phyloP scores from a whole-genome alignment of 176 grass and related monocot genomes.

The Eragrostis nindensis region DNA sequence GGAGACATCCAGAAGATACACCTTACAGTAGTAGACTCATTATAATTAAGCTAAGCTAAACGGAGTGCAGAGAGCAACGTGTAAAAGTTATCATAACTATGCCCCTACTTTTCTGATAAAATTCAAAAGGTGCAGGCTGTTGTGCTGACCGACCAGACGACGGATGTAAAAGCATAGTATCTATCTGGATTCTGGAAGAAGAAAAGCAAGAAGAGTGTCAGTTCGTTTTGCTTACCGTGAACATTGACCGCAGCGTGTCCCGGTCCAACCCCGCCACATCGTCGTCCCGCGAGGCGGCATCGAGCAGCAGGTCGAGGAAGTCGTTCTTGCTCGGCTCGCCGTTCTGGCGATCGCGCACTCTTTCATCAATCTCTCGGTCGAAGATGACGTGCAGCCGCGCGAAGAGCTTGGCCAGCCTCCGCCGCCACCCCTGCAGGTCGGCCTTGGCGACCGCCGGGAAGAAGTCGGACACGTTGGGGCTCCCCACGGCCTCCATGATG shows the following conservation, averaged over 20 bases:
- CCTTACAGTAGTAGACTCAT: too few species aligned
- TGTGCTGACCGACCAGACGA: too few species aligned
- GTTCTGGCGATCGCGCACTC: not conserved
- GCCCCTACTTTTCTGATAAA: too few species aligned
- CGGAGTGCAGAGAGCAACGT: too few species aligned
- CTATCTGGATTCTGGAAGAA: too few species aligned
- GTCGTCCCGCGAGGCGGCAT: constrained; percentile 14
- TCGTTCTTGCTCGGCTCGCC: constrained; percentile 25
- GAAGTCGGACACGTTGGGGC: constrained; percentile 58
- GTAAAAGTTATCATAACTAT: too few species aligned
- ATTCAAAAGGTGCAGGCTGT: too few species aligned
- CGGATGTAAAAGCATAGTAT: too few species aligned
- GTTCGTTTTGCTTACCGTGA: constrained; percentile 33
- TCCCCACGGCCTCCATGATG: constrained; percentile 32
- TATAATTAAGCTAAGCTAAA: too few species aligned
- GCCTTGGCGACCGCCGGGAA: constrained; percentile 50
- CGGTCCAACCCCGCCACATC: constrained; percentile 28
- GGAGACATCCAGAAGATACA: too few species aligned
- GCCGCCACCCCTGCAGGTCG: constrained; percentile 54
- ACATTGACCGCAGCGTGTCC: constrained; percentile 33
- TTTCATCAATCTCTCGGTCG: constrained; percentile 44
- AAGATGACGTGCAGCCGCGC: constrained; percentile 36
- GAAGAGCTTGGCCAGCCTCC: not conserved
- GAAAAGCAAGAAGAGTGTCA: too few species aligned
- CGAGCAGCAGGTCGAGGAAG: constrained; percentile 49